phyloP scores from a whole-genome alignment of 495 filamentous ascomycete genomes.

The Sordaria brevicollis region DNA sequence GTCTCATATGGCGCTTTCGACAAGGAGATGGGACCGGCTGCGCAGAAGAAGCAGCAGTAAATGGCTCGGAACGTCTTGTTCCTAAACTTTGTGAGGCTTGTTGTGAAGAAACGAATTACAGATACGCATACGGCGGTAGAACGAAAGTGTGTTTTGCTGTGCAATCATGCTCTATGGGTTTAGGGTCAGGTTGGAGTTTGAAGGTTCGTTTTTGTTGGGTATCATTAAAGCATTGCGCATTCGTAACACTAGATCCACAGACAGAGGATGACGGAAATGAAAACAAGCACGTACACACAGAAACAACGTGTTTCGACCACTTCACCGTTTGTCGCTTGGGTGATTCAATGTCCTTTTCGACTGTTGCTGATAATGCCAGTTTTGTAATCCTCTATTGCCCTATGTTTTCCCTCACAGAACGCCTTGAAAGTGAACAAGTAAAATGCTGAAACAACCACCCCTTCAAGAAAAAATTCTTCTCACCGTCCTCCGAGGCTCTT shows the following conservation, averaged over 20 bases:
- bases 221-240: not conserved
- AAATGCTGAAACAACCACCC: not conserved
- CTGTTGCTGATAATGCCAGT: not conserved
- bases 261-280: not conserved
- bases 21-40: slow-evolving; percentile 81
- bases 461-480: not conserved
- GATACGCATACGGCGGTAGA: not conserved
- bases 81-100: not conserved
- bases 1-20: slow-evolving; percentile 92
- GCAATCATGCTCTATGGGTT: not conserved
- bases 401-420: not conserved
- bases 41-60: slow-evolving; percentile 74
- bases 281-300: not conserved
- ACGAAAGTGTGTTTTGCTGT: not conserved
- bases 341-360: not conserved
- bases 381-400: not conserved
- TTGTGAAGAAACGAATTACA: not conserved
- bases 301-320: not conserved
- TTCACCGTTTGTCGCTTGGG: not conserved
- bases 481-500: not conserved
- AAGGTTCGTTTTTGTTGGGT: not conserved
- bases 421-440: not conserved
- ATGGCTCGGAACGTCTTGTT: not conserved
- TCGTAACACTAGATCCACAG: not conserved
- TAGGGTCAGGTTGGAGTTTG: not conserved